phyloP scores from a whole-genome alignment of 208 protist species.

The Acanthamoeba triangularis region DNA sequence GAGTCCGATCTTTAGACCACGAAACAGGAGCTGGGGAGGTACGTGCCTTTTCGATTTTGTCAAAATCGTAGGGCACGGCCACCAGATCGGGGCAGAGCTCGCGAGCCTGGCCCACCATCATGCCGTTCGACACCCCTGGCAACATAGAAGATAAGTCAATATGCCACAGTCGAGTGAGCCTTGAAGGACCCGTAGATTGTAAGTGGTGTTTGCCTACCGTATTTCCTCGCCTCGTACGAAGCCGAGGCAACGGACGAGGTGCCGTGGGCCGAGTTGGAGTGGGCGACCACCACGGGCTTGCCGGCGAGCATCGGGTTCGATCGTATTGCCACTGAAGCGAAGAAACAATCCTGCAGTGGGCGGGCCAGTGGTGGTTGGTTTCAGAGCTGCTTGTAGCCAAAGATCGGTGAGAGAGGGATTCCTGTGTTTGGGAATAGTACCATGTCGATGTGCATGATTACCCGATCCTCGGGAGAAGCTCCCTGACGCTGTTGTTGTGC shows the following conservation, averaged over 20 bases:
- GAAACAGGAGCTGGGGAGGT: too few species aligned
- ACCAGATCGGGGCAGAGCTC: slow-evolving; percentile 79
- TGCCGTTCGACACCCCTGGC: slow-evolving; percentile 81
- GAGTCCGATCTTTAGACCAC: not conserved
- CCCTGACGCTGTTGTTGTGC: too few species aligned
- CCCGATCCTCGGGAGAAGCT: not conserved
- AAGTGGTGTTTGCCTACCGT: slow-evolving; percentile 52
- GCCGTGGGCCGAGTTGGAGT: not conserved
- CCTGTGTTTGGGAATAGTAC: not conserved
- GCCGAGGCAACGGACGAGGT: slow-evolving; percentile 80
- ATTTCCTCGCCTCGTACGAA: slow-evolving; percentile 83
- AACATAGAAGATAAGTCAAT: not conserved
- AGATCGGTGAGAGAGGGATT: not conserved
- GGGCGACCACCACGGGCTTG: slow-evolving; percentile 83
- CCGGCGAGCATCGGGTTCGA: slow-evolving; percentile 77
- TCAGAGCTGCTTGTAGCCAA: too few species aligned
- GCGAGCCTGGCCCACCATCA: slow-evolving; percentile 79
- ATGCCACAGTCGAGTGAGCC: not conserved
- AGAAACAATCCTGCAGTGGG: slow-evolving; percentile 85
- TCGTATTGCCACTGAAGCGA: slow-evolving; percentile 81
- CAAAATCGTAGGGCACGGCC: slow-evolving; percentile 87
- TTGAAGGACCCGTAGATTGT: not conserved
- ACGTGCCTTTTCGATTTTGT: slow-evolving; percentile 74
- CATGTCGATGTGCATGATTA: slow-evolving; percentile 86
- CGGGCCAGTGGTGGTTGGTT: too few species aligned